Base-by-base conservation (phyloP, 352 stramenopile species). In the Phytophthora pluvialis region DNA sequence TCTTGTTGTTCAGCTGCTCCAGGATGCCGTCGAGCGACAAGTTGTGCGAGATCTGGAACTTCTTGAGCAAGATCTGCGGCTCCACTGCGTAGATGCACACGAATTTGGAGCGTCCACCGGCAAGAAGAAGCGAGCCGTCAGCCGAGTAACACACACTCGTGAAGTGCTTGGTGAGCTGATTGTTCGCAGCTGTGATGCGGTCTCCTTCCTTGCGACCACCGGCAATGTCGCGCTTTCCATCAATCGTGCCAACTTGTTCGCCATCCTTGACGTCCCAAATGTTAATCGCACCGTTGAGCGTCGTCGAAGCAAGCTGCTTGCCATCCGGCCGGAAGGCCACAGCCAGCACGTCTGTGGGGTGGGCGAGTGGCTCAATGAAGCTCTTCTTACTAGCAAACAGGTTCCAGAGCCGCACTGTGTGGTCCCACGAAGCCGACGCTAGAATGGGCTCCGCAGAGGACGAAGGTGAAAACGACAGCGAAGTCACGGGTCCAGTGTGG, bases 21-120 rank as follows among this genome's bases (percentile, higher is more conserved):
- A 99, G 71, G 36, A 99, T 94, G 35, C 97, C 98, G 66, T 99
- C 97, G 1, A 97, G 72, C 31, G 88, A 97, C 43, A 97, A 77
- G 78, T 99, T 99, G 82, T 99, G 98, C 29, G 94, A 99, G 40
- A 99, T 88, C 83, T 99, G 97, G 73, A 99, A 99, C 73, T 99
- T 99, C 67, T 99, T 99, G 45, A 99, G 78, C 52, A 99, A 77
- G 28, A 99, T 96, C 53, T 91, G 88, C 67, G 89, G 83, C 21
- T 86, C 96, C 36, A 97, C 91, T 70, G 98, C 94, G 84, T 99
- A 99, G 64, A 99, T 99, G 70, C 98, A 99, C 53, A 99, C 94
- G 72, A 98, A 99, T 76, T 99, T 99, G 50, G 92, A 98, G 51
- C 97, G 96, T 11, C 98, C 98, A 55, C 97, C 98, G 5, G 97